Base-by-base conservation (phyloP, 83 land plant species). In the Larix sibirica region DNA sequence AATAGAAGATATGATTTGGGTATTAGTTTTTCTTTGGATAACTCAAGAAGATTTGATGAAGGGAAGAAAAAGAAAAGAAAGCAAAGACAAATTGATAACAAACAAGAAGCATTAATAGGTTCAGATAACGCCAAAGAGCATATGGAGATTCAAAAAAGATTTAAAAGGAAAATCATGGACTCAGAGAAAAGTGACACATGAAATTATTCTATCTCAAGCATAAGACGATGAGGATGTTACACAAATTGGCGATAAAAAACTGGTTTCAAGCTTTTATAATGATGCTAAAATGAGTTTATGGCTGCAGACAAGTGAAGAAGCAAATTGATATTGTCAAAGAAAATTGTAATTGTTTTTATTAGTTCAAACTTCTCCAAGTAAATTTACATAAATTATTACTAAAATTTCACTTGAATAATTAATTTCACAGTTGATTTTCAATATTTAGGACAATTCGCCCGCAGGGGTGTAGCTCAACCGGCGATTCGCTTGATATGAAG, bases 51-150 rank as follows among this genome's bases (percentile, higher is more conserved):
- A 69, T 38, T 31, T 77, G 79, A 81, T 81, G 89, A 83, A 28
- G 80, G 85, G 88, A 74, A 74, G 54, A 77, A 59, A 74, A 84
- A 77, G 17, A 24, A 74, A 80, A 65, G 77, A 66, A 89, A 83
- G 59, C 86, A 89, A 71, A 62, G 81, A 69, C 74, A 33, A 70
- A 40, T 38, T 70, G 75, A 70, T 40, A 70, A 40, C 20, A 20
- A 4, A 38, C 75, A 18, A 0, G n/a, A 70, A 38, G 24, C 16
- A 38, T 38, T 38, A 12, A 4, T 21, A 70, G 20, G 50, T 70
- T 31, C 33, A 16, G 50, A 40, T 38, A 40, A 12, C 75, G 23
- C 21, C 21, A 70, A 70, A 70, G 23, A 70, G 40, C 21, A 44
- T 44, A 38, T 6, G 21, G 50, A 70, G 20, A 70, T 44, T 36